Percentiles rank a stretch among this genome's conserved stretches.
Evolutionary conservation across 768 basidiomycete genomes (phyloP).

Genomic region (Lactarius pseudohatsudake): DNA sequence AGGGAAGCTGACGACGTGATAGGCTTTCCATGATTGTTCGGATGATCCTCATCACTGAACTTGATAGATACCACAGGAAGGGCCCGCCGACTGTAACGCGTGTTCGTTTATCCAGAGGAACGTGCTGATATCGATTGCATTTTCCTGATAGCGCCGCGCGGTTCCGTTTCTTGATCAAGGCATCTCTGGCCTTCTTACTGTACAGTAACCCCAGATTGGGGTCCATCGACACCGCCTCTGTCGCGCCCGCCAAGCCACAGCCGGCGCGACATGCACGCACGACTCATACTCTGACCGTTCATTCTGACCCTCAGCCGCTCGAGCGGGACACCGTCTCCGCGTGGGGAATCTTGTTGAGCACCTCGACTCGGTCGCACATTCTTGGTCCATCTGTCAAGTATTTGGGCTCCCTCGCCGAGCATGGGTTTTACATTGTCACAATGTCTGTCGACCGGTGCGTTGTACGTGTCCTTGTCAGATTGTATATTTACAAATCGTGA

Average conservation of each 20-base stretch:
- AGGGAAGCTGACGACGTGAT: conserved; percentile 25
- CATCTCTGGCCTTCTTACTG: neutral
- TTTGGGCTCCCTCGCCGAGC: conserved; percentile 54
- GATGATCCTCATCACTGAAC: neutral
- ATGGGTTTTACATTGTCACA: conserved; percentile 80
- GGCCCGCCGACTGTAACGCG: neutral
- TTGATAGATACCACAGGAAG: neutral
- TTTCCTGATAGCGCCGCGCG: neutral
- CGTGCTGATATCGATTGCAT: neutral
- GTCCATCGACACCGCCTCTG: neutral
- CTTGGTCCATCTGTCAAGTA: conserved; percentile 61
- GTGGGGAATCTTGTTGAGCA: conserved; percentile 78
- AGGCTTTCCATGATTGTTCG: neutral
- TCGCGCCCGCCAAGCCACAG: neutral
- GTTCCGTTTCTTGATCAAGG: too few species aligned
- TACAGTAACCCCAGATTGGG: too few species aligned
- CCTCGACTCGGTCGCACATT: conserved; percentile 77
- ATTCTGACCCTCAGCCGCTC: conserved; percentile 53
- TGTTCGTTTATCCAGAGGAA: neutral
- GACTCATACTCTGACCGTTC: conserved; percentile 78
- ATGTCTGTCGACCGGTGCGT: conserved; percentile 74
- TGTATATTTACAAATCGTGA: too few species aligned
- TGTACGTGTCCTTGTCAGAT: neutral
- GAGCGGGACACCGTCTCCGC: conserved; percentile 70
- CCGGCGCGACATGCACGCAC: conserved; percentile 56